A percentile compares a stretch with the other conserved stretches of the same genome.
These are phyloP conservation scores for Teratosphaeria epicoccoides DNA, from an alignment of 2,329 filamentous ascomycete genomes.

Conservation along the genomic window DNA sequence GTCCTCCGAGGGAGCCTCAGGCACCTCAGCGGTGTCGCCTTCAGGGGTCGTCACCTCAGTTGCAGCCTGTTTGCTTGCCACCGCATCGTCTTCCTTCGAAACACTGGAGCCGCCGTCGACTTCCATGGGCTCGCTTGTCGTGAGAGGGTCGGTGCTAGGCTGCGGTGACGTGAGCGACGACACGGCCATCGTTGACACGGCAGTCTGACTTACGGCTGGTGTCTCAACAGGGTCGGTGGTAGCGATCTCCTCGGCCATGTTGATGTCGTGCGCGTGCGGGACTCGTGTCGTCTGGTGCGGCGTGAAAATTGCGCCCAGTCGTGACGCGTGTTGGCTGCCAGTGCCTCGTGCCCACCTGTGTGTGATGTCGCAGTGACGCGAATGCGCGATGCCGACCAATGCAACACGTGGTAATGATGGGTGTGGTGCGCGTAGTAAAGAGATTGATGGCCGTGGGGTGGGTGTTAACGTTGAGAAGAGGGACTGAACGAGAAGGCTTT, in stretches of 20 bases:
- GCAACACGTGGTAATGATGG: not conserved
- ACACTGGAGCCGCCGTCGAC: constrained; percentile 14
- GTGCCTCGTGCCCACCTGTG: not conserved
- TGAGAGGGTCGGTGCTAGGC: constrained; percentile 10
- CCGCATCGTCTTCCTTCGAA: constrained; percentile 19
- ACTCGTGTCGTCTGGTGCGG: constrained; percentile 7
- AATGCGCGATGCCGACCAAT: not conserved
- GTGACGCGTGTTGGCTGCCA: constrained; percentile 1
- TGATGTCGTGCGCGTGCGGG: constrained; percentile 5
- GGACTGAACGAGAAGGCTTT: constrained; percentile 6
- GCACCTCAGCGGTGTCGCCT: constrained; percentile 15
- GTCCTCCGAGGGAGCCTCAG: constrained; percentile 10
- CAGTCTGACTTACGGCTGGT: constrained; percentile 16
- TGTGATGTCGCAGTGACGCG: not conserved
- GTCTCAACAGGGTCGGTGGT: constrained; percentile 18
- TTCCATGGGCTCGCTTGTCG: constrained; percentile 5
- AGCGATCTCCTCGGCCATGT: constrained; percentile 24
- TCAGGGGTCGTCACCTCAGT: constrained; percentile 17
- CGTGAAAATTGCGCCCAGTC: constrained; percentile 8
- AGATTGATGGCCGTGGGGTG: constrained; percentile 12
- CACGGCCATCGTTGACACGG: constrained; percentile 3
- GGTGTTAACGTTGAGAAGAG: constrained; percentile 11
- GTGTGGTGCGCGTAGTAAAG: constrained; percentile 8
- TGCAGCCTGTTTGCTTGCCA: constrained; percentile 17
- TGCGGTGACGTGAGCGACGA: constrained; percentile 15